These are phyloP conservation scores for Mycena metata DNA, from an alignment of 768 basidiomycete species.

Conservation along the genomic window DNA sequence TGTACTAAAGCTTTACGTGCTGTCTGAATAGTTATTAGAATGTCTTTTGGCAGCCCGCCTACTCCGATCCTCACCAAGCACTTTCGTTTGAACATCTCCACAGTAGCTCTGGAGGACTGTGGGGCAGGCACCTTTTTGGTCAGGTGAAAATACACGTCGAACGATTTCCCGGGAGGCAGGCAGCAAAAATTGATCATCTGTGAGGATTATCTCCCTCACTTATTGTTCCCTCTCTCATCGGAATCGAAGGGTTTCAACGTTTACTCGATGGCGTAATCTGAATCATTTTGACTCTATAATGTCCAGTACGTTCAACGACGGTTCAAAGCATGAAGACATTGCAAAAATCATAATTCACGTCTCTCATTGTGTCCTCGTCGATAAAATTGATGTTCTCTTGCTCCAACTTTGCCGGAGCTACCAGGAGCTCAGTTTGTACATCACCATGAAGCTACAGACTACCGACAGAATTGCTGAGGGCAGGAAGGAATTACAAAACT, in stretches of 20 bases:
- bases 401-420: conserved; percentile 3
- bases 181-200: conserved; percentile 43
- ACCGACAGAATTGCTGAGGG: background rate
- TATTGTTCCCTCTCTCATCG: conserved; percentile 32
- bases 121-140: conserved; percentile 46
- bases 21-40: conserved; percentile 45
- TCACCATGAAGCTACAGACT: conserved; percentile 2
- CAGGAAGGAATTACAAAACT: background rate
- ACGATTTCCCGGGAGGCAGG: conserved; percentile 20
- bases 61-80: conserved; percentile 51
- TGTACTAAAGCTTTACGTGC: conserved; percentile 10
- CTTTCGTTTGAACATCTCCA: conserved; percentile 58
- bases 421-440: background rate
- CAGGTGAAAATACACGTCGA: conserved; percentile 44
- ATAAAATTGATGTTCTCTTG: background rate
- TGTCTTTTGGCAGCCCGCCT: conserved; percentile 53
- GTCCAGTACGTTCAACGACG: conserved; percentile 49
- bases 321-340: conserved; percentile 52
- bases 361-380: conserved; percentile 37
- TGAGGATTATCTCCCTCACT: conserved; percentile 34
- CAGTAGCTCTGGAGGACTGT: conserved; percentile 30
- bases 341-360: conserved; percentile 50
- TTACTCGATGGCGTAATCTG: conserved; percentile 52
- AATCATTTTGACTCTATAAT: conserved; percentile 47
- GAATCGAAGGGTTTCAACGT: conserved; percentile 30